A percentile compares a stretch with the other conserved stretches of the same genome.
Evolutionary conservation across 306 rosid species (phyloP).

Genomic region (Delonix regia): DNA sequence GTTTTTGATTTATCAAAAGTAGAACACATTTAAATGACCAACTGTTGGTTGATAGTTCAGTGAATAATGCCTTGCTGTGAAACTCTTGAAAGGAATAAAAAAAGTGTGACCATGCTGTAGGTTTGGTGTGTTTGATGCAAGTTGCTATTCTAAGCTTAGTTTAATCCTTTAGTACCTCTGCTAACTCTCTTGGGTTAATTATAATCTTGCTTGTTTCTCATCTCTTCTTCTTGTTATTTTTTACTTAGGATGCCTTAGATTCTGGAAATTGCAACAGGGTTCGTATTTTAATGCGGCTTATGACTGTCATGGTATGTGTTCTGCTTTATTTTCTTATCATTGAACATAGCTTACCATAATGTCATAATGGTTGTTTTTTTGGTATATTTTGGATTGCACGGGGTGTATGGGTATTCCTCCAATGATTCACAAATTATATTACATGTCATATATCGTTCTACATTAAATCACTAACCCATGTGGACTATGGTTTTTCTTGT

Average conservation of each 20-base stretch:
- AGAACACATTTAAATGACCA: neutral
- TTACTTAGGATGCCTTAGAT: slow-evolving; percentile 77
- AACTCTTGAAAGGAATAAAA: neutral
- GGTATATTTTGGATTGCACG: slow-evolving; percentile 22
- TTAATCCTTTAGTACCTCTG: slow-evolving; percentile 2
- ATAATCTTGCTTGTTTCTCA: slow-evolving; percentile 12
- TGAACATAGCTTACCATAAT: slow-evolving; percentile 3
- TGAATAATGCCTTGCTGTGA: neutral
- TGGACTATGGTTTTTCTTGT: slow-evolving; percentile 4
- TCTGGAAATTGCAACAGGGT: slow-evolving; percentile 73
- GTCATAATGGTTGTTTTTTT: neutral
- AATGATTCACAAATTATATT: neutral
- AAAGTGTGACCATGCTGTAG: neutral
- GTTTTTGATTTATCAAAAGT: neutral
- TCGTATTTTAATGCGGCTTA: slow-evolving; percentile 82
- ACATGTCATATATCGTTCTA: neutral
- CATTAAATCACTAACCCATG: slow-evolving; percentile 18
- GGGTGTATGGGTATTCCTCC: slow-evolving; percentile 21
- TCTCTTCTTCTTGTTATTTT: neutral
- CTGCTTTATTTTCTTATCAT: slow-evolving; percentile 11
- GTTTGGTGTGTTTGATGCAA: neutral
- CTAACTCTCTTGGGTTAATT: slow-evolving; percentile 8
- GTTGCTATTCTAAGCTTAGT: neutral
- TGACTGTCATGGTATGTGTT: slow-evolving; percentile 81
- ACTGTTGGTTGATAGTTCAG: neutral